A percentile compares a stretch with the other conserved stretches of the same genome.
Evolutionary conservation across 2,329 filamentous ascomycete genomes (phyloP).

Genomic region (Alternaria incomplexa): DNA sequence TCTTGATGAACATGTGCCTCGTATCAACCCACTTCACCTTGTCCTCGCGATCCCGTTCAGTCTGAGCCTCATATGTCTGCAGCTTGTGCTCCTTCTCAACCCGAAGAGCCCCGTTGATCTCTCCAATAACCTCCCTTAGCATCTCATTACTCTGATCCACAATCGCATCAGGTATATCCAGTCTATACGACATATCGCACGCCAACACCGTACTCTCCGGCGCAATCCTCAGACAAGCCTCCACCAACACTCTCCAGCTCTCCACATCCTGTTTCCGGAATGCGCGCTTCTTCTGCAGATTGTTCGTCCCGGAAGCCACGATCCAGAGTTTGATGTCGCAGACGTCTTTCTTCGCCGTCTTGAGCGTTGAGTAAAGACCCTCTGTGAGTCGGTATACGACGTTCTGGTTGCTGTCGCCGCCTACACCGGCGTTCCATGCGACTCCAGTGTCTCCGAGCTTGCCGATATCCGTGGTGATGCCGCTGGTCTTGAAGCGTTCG

Average conservation of each 20-base stretch:
- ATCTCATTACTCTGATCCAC: conserved; percentile 14
- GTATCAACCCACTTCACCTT: conserved; percentile 15
- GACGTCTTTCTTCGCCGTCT: background rate
- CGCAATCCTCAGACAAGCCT: conserved; percentile 15
- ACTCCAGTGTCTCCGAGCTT: background rate
- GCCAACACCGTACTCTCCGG: conserved; percentile 10
- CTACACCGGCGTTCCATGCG: conserved; percentile 19
- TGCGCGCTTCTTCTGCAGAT: conserved; percentile 4
- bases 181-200: conserved; percentile 12
- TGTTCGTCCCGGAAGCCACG: conserved; percentile 19
- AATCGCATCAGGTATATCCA: conserved; percentile 6
- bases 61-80: background rate
- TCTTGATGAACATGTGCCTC: conserved; percentile 3
- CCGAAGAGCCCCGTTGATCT: conserved; percentile 1
- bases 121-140: conserved; percentile 9
- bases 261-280: conserved; percentile 6
- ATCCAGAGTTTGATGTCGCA: conserved; percentile 16
- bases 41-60: background rate
- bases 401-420: conserved; percentile 21
- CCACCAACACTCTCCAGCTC: conserved; percentile 4
- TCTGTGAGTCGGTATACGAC: conserved; percentile 5
- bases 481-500: conserved; percentile 24
- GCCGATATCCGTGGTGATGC: conserved; percentile 5
- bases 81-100: background rate
- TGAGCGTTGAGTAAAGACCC: conserved; percentile 6